Conservation (phyloP, 2,329 filamentous ascomycete genomes). For the Magnaporthiopsis poae region DNA sequence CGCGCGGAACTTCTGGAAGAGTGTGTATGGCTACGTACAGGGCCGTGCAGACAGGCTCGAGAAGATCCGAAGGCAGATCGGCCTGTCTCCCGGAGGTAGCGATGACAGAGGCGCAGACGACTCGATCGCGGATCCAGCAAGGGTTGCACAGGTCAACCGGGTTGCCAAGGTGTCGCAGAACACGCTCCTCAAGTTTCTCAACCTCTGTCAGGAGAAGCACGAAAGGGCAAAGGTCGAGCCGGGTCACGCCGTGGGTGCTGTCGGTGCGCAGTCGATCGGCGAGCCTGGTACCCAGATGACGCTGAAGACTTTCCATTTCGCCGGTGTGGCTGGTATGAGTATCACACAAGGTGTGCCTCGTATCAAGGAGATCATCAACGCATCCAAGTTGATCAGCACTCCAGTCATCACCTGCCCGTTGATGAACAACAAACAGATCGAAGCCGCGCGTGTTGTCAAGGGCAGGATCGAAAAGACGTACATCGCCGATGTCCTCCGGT, state of each 20-base stretch:
- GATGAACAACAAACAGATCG: conserved; percentile 62
- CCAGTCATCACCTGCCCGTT: conserved; percentile 85
- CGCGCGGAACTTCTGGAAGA: conserved; percentile 69
- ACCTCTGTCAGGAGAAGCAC: conserved; percentile 78
- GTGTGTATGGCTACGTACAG: conserved; percentile 63
- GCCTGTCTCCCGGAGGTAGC: conserved; percentile 24
- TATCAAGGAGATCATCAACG: conserved; percentile 99
- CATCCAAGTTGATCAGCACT: conserved; percentile 84
- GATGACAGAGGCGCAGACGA: conserved; percentile 19
- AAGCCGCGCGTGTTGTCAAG: conserved; percentile 82
- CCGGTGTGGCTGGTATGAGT: conserved; percentile 98
- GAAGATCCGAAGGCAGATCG: conserved; percentile 39
- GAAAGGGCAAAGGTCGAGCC: conserved; percentile 85
- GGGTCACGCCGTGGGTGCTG: conserved; percentile 88
- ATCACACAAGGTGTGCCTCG: conserved; percentile 97
- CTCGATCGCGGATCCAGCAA: conserved; percentile 17
- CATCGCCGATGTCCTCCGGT: conserved; percentile 68
- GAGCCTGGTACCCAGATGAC: conserved; percentile 99
- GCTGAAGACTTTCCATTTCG: conserved; percentile 98
- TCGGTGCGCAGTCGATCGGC: conserved; percentile 94
- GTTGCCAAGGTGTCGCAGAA: conserved; percentile 73
- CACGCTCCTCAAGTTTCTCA: conserved; percentile 68
- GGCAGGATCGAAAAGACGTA: conserved; percentile 91
- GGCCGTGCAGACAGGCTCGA: conserved; percentile 52
- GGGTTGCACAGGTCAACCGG: conserved; percentile 47